A percentile compares a stretch with the other conserved stretches of the same genome.
Conservation (phyloP, 257 asterid species). For the Solanum paucissectum region DNA sequence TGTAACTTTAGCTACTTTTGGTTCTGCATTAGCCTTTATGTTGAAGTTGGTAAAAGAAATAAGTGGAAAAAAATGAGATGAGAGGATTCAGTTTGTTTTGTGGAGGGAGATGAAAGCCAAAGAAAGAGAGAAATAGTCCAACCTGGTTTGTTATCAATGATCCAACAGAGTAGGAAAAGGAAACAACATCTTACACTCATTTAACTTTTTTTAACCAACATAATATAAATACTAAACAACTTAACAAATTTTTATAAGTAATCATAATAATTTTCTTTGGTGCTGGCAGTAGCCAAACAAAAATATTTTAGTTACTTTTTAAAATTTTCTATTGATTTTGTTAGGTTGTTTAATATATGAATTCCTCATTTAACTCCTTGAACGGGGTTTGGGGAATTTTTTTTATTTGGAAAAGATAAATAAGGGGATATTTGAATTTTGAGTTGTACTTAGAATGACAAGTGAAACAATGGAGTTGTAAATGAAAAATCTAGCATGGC, state of each 20-base stretch:
- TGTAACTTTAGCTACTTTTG: conserved; percentile 17
- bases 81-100: conserved; percentile 4
- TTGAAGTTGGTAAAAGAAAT: background rate
- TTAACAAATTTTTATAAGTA: background rate
- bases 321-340: background rate
- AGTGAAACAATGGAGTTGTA: background rate
- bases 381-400: background rate
- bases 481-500: background rate
- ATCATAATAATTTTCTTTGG: background rate
- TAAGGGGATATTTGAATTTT: background rate
- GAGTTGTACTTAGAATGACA: background rate
- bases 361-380: background rate
- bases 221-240: background rate
- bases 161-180: conserved; percentile 75
- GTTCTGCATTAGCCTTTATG: background rate
- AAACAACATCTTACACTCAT: background rate
- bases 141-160: conserved; percentile 24
- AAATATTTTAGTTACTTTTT: background rate
- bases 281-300: background rate
- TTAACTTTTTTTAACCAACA: background rate
- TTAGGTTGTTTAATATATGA: background rate
- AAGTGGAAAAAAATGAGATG: background rate
- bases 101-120: conserved; percentile 7
- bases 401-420: background rate
- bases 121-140: background rate